Evolutionary conservation across 1,284 basidiomycete genomes (phyloP).

Genomic region (Pseudozyma hubeiensis): DNA sequence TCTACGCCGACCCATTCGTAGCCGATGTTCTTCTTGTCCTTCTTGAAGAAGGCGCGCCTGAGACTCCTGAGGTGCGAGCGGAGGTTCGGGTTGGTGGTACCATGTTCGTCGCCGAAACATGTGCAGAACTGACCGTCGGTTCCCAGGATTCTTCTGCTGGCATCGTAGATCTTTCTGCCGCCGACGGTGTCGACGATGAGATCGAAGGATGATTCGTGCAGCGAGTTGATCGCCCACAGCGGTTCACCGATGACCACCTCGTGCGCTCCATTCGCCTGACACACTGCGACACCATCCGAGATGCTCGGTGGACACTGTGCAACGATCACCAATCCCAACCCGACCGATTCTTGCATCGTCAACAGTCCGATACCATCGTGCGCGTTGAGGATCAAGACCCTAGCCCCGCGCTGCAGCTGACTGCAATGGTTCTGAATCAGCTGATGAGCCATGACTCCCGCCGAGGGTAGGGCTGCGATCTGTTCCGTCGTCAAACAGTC

Average conservation of each 20-base stretch:
- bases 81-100: slow-evolving; percentile 62
- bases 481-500: slow-evolving; percentile 68
- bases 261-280: slow-evolving; percentile 69
- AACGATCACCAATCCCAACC: slow-evolving; percentile 69
- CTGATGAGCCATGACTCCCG: slow-evolving; percentile 69
- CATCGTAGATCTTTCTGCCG: slow-evolving; percentile 69
- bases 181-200: slow-evolving; percentile 68
- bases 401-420: slow-evolving; percentile 65
- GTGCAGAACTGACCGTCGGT: slow-evolving; percentile 68
- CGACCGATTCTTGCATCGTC: slow-evolving; percentile 69
- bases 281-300: slow-evolving; percentile 66
- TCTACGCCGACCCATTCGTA: slow-evolving; percentile 69
- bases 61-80: slow-evolving; percentile 67
- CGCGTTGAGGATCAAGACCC: slow-evolving; percentile 70
- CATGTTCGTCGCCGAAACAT: slow-evolving; percentile 68
- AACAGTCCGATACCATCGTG: slow-evolving; percentile 70
- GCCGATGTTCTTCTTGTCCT: slow-evolving; percentile 69
- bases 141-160: slow-evolving; percentile 69
- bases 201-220: slow-evolving; percentile 70
- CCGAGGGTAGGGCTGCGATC: slow-evolving; percentile 69
- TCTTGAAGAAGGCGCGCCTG: slow-evolving; percentile 69
- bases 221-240: slow-evolving; percentile 69
- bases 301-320: slow-evolving; percentile 69
- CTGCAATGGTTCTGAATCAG: slow-evolving; percentile 68
- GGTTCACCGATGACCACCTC: slow-evolving; percentile 70